A percentile compares a stretch with the other conserved stretches of the same genome.
These are phyloP conservation scores for Penicillium coprophilum DNA, from an alignment of 495 filamentous ascomycete genomes.

Conservation along the genomic window DNA sequence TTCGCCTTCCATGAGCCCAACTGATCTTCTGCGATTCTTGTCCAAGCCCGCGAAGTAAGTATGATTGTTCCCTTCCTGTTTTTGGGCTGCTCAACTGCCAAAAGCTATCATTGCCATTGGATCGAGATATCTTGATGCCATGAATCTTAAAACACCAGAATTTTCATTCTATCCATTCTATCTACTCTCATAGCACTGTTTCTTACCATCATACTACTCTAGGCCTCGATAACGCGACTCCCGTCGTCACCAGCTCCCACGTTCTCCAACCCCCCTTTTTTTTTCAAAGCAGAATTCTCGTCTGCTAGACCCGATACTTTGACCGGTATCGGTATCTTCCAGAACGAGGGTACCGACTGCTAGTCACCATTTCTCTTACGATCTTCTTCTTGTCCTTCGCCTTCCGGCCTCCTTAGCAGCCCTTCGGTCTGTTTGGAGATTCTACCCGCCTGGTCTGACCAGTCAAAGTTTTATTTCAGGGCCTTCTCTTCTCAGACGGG, in stretches of 20 bases:
- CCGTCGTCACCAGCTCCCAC: slow-evolving; percentile 16
- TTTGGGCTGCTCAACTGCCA: background rate
- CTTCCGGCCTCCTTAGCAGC: slow-evolving; percentile 85
- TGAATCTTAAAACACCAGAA: background rate
- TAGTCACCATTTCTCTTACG: slow-evolving; percentile 84
- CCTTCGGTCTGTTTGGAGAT: slow-evolving; percentile 41
- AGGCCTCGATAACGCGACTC: slow-evolving; percentile 88
- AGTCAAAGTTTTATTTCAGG: slow-evolving; percentile 62
- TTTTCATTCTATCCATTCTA: background rate
- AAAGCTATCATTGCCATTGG: background rate
- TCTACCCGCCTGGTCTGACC: slow-evolving; percentile 60
- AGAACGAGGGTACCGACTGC: slow-evolving; percentile 62
- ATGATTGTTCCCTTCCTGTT: slow-evolving; percentile 4
- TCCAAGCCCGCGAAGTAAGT: slow-evolving; percentile 94
- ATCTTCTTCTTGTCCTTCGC: slow-evolving; percentile 74
- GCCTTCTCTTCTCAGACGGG: slow-evolving; percentile 93
- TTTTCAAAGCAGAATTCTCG: slow-evolving; percentile 66
- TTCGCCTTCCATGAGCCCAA: slow-evolving; percentile 79
- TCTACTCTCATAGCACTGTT: slow-evolving; percentile 4
- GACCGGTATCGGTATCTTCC: slow-evolving; percentile 83
- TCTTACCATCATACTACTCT: slow-evolving; percentile 20
- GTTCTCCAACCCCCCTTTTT: slow-evolving; percentile 18
- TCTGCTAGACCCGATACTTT: slow-evolving; percentile 91
- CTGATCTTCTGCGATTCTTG: slow-evolving; percentile 89
- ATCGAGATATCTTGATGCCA: background rate